Evolutionary conservation across 139 green algal genomes (phyloP).

Genomic region (Picochlorum sp.): DNA sequence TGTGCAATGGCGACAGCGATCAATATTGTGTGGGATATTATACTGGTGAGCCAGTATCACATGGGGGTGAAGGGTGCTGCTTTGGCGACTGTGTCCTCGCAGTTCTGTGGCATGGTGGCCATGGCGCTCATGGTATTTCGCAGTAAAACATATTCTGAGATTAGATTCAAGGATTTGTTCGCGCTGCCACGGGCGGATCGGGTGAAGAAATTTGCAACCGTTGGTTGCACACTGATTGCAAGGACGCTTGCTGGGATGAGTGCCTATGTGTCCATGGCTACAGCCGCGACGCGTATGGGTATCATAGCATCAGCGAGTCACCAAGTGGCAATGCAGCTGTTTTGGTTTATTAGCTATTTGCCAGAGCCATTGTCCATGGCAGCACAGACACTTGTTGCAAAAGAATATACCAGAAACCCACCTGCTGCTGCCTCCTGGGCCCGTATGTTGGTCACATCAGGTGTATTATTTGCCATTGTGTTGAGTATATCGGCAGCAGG

Average conservation of each 20-base stretch:
- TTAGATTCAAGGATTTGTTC: neutral
- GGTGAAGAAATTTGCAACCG: constrained; percentile 9
- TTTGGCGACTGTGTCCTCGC: constrained; percentile 36
- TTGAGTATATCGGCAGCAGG: constrained; percentile 19
- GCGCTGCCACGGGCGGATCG: constrained; percentile 18
- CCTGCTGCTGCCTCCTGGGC: constrained; percentile 7
- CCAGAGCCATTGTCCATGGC: constrained; percentile 52
- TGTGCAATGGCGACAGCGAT: constrained; percentile 26
- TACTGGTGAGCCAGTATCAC: constrained; percentile 20
- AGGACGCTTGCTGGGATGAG: constrained; percentile 46
- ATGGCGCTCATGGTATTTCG: neutral
- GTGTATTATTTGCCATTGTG: constrained; percentile 15
- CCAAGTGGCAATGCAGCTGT: constrained; percentile 54
- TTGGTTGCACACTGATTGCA: constrained; percentile 36
- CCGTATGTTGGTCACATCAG: constrained; percentile 27
- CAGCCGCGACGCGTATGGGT: constrained; percentile 35
- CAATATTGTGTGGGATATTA: constrained; percentile 45
- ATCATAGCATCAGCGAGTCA: constrained; percentile 37
- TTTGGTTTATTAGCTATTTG: constrained; percentile 62
- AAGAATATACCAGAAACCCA: constrained; percentile 21
- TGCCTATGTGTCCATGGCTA: constrained; percentile 34
- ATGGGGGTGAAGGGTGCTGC: constrained; percentile 37
- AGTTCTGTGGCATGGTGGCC: constrained; percentile 8
- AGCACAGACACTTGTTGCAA: constrained; percentile 51
- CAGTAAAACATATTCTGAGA: constrained; percentile 20